These are phyloP conservation scores for Beauveria medogensis DNA, from an alignment of 2,329 filamentous ascomycete genomes.

Conservation along the genomic window DNA sequence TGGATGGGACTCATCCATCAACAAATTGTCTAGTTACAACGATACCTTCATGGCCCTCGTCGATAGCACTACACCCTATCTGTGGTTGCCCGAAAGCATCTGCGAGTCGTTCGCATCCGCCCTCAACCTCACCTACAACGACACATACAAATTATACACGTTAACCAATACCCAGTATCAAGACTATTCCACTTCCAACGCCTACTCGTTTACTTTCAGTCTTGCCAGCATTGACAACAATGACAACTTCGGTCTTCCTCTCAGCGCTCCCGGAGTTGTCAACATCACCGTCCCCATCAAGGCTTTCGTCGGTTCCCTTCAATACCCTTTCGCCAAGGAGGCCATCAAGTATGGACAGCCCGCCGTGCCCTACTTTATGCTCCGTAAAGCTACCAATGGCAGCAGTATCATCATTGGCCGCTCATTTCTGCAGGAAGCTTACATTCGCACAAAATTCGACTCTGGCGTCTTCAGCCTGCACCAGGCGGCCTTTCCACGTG, in stretches of 20 bases:
- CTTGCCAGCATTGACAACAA: conserved; percentile 48
- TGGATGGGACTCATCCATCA: conserved; percentile 32
- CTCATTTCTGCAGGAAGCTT: conserved; percentile 63
- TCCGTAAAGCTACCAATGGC: conserved; percentile 46
- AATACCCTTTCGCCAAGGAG: conserved; percentile 39
- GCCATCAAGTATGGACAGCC: conserved; percentile 36
- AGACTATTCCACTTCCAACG: conserved; percentile 33
- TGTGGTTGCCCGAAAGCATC: conserved; percentile 53
- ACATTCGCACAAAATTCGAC: conserved; percentile 50
- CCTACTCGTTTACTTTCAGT: conserved; percentile 48
- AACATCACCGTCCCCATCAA: conserved; percentile 47
- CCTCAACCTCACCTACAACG: conserved; percentile 59
- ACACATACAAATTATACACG: conserved; percentile 54
- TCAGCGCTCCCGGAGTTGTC: conserved; percentile 41
- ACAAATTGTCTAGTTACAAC: conserved; percentile 35
- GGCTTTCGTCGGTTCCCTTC: conserved; percentile 42
- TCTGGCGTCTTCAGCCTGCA: conserved; percentile 44
- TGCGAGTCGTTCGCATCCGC: conserved; percentile 57
- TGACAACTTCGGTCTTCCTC: conserved; percentile 42
- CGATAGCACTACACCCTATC: conserved; percentile 55
- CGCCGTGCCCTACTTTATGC: conserved; percentile 55
- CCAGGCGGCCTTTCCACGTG: conserved; percentile 44
- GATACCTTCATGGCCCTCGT: conserved; percentile 45
- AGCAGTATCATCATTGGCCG: conserved; percentile 55
- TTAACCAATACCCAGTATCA: conserved; percentile 50